Evolutionary conservation across 768 basidiomycete genomes (phyloP), one percentile per base, ranked within the genome.

Genomic region (Pulveroboletus sp.): DNA sequence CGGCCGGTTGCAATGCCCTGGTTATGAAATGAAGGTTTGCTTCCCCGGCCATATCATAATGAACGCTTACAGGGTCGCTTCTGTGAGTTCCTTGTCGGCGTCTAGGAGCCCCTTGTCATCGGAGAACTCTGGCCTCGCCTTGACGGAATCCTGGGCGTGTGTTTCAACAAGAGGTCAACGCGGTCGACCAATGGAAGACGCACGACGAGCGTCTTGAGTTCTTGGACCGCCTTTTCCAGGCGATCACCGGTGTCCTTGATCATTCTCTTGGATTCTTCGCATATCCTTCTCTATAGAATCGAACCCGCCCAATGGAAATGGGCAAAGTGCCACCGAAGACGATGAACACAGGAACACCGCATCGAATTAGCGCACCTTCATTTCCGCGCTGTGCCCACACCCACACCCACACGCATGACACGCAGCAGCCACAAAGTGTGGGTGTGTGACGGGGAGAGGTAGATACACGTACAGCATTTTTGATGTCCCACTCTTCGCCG

Each of bases 221-320:
- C 87, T 47, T 72, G 81, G 25, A 74, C 73, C 27, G 81, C 82
- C 59, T 75, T 78, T 40, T 74, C 79, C n/a, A 90, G 70, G 40
- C 86, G 77, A 46, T 65, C 75, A 47, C 72, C 69, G 19, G 84
- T 77, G 62, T 92, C 88, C 43, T 69, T 69, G 50, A 92, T 78
- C 90, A 94, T 90, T 74, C 81, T 90, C 52, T 80, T 71, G 36
- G 85, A 84, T 72, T 94, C 91, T 48, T 87, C 83, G 41, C 84
- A 69, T 71, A 91, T 72, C 60, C 76, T 79, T 46, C 66, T 74
- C 89, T 91, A 50, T 48, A 38, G 43, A 40, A 53, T 12, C 24
- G 44, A 10, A 38, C 17, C 11, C 34, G 17, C 43, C 48, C 34
- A 27, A 39, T 39, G 37, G 44, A 43, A 50, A 50, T 45, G 31